phyloP scores from a whole-genome alignment of 371 early-diverging fungal genomes.

The Dipsacomyces acuminosporus region DNA sequence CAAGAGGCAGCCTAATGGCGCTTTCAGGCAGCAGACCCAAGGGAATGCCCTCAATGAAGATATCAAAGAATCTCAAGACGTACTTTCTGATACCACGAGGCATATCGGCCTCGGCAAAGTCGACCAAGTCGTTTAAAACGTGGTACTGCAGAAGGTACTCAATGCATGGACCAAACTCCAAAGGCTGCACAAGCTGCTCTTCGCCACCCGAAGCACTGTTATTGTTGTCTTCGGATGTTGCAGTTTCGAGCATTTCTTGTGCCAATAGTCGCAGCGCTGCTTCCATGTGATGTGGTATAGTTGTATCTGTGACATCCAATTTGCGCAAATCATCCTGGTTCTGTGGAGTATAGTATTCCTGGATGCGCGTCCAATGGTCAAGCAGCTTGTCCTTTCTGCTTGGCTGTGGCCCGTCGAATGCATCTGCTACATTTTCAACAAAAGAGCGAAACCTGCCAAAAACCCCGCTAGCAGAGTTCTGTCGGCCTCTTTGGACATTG shows the following conservation, averaged over 20 bases:
- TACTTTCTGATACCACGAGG: constrained; percentile 38
- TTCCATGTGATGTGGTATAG: constrained; percentile 40
- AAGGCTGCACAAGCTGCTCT: constrained; percentile 13
- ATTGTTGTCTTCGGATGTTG: neutral
- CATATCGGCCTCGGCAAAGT: constrained; percentile 32
- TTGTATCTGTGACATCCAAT: constrained; percentile 18
- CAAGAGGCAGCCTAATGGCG: constrained; percentile 38
- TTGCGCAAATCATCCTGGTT: constrained; percentile 17
- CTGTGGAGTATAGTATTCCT: constrained; percentile 27
- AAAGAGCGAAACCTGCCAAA: constrained; percentile 17
- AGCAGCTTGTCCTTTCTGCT: constrained; percentile 29
- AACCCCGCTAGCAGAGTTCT: neutral
- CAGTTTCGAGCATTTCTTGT: constrained; percentile 16
- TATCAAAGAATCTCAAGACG: constrained; percentile 31
- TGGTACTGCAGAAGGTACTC: constrained; percentile 43
- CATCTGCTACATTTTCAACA: constrained; percentile 29
- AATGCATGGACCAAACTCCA: constrained; percentile 41
- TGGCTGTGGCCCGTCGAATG: constrained; percentile 24
- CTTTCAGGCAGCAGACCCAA: constrained; percentile 37
- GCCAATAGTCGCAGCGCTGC: constrained; percentile 19
- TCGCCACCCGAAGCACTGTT: neutral
- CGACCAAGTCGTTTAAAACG: constrained; percentile 31
- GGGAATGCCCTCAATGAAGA: constrained; percentile 23
- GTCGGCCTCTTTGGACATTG: too few species aligned
- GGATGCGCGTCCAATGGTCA: constrained; percentile 39